These are phyloP conservation scores for Quercus berberidifolia DNA, from an alignment of 306 rosid genomes.

Conservation along the genomic window DNA sequence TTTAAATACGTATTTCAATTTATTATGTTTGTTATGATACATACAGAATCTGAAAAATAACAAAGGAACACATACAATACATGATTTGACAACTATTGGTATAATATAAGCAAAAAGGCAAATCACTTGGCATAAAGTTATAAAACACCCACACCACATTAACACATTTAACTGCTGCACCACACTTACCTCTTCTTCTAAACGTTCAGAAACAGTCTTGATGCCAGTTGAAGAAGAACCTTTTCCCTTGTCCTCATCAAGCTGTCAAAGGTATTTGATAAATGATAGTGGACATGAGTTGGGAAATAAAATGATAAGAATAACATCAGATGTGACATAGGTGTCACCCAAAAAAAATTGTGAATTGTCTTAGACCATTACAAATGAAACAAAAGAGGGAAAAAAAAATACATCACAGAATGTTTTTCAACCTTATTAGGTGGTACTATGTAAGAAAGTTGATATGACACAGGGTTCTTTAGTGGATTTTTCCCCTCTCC, in stretches of 20 bases:
- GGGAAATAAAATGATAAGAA: background rate
- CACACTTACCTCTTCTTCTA: slow-evolving; percentile 80
- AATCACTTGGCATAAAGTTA: background rate
- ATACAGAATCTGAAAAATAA: background rate
- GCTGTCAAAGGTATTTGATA: slow-evolving; percentile 41
- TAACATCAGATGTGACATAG: background rate
- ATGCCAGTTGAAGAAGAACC: slow-evolving; percentile 47
- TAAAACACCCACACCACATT: background rate
- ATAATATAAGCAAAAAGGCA: background rate
- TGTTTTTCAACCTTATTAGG: slow-evolving; percentile 71
- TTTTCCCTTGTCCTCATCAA: slow-evolving; percentile 85
- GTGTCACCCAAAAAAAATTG: background rate
- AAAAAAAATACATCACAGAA: slow-evolving; percentile 15
- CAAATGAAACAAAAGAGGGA: background rate
- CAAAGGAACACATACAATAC: background rate
- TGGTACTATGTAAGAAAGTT: slow-evolving; percentile 70
- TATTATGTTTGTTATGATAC: background rate
- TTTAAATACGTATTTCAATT: background rate
- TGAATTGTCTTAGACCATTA: background rate
- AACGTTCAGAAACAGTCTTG: slow-evolving; percentile 69
- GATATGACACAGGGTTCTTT: slow-evolving; percentile 67
- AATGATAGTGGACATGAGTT: slow-evolving; percentile 14
- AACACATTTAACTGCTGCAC: background rate
- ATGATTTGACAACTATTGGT: background rate
- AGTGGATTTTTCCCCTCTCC: slow-evolving; percentile 53